phyloP scores from a whole-genome alignment of 2,329 filamentous ascomycete species.

The Fusarium oligoseptatum region DNA sequence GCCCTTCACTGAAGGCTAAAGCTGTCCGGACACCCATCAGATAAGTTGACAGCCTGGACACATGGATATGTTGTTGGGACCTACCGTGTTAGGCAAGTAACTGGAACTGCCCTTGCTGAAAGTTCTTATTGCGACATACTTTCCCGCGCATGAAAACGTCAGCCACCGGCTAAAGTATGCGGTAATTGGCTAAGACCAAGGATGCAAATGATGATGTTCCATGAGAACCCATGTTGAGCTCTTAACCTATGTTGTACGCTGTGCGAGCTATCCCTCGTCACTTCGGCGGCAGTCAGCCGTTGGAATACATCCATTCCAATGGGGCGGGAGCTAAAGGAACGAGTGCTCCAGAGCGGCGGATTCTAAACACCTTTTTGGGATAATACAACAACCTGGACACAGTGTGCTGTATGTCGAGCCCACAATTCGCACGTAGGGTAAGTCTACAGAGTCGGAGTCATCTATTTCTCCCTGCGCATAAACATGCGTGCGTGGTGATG shows the following conservation, averaged over 20 bases:
- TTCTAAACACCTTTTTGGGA: not conserved
- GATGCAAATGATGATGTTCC: constrained; percentile 20
- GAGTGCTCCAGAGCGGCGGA: not conserved
- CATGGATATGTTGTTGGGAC: constrained; percentile 10
- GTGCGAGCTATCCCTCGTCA: not conserved
- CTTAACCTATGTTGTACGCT: not conserved
- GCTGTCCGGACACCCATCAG: constrained; percentile 30
- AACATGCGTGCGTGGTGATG: not conserved
- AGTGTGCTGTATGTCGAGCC: not conserved
- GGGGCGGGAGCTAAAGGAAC: not conserved
- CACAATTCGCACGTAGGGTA: not conserved
- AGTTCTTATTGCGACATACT: constrained; percentile 4
- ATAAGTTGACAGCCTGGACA: constrained; percentile 24
- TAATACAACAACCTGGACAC: not conserved
- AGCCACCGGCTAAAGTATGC: constrained; percentile 26
- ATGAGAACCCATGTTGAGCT: not conserved
- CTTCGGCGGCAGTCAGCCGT: not conserved
- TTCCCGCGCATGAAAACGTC: constrained; percentile 6
- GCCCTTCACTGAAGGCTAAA: constrained; percentile 22
- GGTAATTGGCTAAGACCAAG: not conserved
- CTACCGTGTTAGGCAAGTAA: constrained; percentile 35
- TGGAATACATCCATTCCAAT: not conserved
- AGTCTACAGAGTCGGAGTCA: not conserved
- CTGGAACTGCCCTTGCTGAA: constrained; percentile 5
- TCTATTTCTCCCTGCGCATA: not conserved